phyloP scores from a whole-genome alignment of 2,329 filamentous ascomycete genomes.

The Talaromyces sp. region DNA sequence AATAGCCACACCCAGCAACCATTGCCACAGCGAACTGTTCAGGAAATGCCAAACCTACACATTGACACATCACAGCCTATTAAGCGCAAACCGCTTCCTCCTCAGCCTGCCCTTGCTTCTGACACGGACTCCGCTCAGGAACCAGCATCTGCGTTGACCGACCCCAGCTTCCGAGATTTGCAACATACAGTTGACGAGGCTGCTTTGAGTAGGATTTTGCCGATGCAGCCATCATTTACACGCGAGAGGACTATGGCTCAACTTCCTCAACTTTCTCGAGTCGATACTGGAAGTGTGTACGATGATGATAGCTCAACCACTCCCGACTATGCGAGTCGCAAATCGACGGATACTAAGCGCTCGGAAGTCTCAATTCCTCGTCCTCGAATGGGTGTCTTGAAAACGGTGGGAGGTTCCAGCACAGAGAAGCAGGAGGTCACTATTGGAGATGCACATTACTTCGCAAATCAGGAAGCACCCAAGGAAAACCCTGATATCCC shows the following conservation, averaged over 20 bases:
- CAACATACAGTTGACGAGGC: constrained; percentile 48
- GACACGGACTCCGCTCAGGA: constrained; percentile 18
- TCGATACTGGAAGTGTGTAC: constrained; percentile 50
- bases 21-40: not conserved
- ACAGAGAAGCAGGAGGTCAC: constrained; percentile 45
- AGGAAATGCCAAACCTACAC: constrained; percentile 20
- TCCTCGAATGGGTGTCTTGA: constrained; percentile 75
- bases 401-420: constrained; percentile 64
- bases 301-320: constrained; percentile 62
- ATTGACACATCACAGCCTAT: constrained; percentile 48
- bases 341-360: constrained; percentile 49
- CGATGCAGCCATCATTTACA: constrained; percentile 29
- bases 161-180: constrained; percentile 44
- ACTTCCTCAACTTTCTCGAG: constrained; percentile 14
- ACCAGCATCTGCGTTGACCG: constrained; percentile 29
- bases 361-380: constrained; percentile 48
- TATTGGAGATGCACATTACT: constrained; percentile 50
- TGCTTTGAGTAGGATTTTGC: constrained; percentile 52
- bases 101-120: constrained; percentile 30
- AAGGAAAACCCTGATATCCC: constrained; percentile 61
- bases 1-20: not conserved
- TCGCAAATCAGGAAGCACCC: constrained; percentile 32
- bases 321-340: constrained; percentile 74
- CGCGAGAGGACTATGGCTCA: constrained; percentile 21
- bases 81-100: constrained; percentile 54